phyloP scores from a whole-genome alignment of 805 yeast species.

The Schwanniomyces occidentalis region DNA sequence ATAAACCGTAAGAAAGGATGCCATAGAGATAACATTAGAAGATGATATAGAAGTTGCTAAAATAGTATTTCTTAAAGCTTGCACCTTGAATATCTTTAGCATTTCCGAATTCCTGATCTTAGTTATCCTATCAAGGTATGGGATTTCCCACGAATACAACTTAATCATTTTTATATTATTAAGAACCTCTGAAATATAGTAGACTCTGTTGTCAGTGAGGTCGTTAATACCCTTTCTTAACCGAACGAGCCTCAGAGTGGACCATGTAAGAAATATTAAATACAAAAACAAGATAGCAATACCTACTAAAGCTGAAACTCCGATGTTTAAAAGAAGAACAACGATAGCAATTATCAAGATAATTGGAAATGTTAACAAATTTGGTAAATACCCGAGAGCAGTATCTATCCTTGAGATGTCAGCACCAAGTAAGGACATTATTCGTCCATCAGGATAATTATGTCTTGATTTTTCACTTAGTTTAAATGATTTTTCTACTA shows the following conservation, averaged over 20 bases:
- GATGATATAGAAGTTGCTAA: constrained; percentile 12
- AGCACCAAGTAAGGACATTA: constrained; percentile 16
- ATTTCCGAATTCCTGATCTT: constrained; percentile 13
- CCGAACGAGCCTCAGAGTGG: constrained; percentile 8
- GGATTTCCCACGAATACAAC: constrained; percentile 19
- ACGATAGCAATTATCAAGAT: constrained; percentile 13
- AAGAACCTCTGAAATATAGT: constrained; percentile 14
- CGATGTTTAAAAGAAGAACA: constrained; percentile 15
- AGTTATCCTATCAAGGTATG: constrained; percentile 12
- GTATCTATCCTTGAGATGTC: constrained; percentile 17
- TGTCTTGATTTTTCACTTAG: constrained; percentile 12
- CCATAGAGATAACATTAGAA: constrained; percentile 15
- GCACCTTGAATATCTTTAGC: constrained; percentile 11
- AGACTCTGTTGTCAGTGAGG: constrained; percentile 16
- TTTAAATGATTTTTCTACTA: constrained; percentile 14
- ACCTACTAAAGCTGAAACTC: constrained; percentile 17
- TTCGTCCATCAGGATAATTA: constrained; percentile 12
- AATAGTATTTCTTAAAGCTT: constrained; percentile 12
- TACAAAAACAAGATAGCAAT: constrained; percentile 13
- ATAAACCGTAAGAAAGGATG: constrained; percentile 15
- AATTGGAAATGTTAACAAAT: constrained; percentile 11
- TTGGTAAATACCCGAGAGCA: constrained; percentile 11
- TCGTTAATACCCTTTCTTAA: constrained; percentile 9
- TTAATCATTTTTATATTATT: constrained; percentile 19
- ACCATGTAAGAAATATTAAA: constrained; percentile 6